Conservation (phyloP, 345 rosid genomes). For the Luvunga scandens region DNA sequence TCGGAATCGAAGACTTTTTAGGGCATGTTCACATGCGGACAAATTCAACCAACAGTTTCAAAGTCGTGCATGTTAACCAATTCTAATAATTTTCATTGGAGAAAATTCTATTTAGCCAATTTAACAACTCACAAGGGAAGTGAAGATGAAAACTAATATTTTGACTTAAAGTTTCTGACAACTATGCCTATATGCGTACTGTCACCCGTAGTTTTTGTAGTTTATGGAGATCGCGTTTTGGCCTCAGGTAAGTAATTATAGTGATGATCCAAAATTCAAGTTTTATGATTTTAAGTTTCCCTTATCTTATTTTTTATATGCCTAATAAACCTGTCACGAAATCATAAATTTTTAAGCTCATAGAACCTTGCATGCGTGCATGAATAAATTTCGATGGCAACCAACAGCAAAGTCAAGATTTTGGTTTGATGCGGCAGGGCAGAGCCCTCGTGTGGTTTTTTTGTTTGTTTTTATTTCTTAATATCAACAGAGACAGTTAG, state of each 20-base stretch:
- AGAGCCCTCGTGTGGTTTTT: too few relatives aligned
- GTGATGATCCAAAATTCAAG: background rate
- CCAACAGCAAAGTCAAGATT: too few relatives aligned
- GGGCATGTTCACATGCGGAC: background rate
- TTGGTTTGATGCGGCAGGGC: too few relatives aligned
- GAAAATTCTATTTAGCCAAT: background rate
- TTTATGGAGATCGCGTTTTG: background rate
- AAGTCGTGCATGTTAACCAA: background rate
- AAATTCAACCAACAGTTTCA: conserved; percentile 2
- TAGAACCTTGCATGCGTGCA: too few relatives aligned
- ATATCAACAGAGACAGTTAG: too few relatives aligned
- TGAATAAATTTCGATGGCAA: too few relatives aligned
- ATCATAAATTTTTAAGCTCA: too few relatives aligned
- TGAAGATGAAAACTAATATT: conserved; percentile 7
- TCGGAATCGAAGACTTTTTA: background rate
- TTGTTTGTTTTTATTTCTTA: too few relatives aligned
- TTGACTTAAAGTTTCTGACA: background rate
- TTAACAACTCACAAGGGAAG: conserved; percentile 11
- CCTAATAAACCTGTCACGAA: background rate
- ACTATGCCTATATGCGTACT: background rate
- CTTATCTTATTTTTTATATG: background rate
- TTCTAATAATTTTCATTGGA: background rate
- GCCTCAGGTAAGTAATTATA: background rate
- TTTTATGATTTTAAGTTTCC: too few relatives aligned
- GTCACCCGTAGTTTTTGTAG: background rate